Base-by-base conservation (phyloP, 768 basidiomycete species). In the Kwoniella botswanensis region DNA sequence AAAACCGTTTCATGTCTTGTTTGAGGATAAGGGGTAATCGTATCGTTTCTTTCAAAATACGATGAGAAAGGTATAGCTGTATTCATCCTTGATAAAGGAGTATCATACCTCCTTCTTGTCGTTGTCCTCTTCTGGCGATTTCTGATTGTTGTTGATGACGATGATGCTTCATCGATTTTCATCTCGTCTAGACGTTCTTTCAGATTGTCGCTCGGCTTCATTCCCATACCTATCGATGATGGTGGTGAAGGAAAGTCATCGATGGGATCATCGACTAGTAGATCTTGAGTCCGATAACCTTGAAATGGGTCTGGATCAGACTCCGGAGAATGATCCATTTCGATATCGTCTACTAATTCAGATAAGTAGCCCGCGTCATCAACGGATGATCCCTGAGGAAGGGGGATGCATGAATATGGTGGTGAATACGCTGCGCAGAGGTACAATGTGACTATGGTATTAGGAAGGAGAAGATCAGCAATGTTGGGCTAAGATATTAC, bases 391-490 rank as follows among this genome's bases (percentile, higher is more conserved):
- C 4, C 22, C 11, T 66, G n/a, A 17, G n/a, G 26, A n/a, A 29
- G 11, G 35, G 56, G 41, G 21, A 12, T 60, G 35, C 21, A 59
- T 58, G 22, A 29, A 54, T 61, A 67, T 21, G 71, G 71, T 21
- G 50, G 54, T 26, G 5, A 26, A 29, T 41, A 22, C 15, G 29
- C 44, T 4, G 65, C 64, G 18, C 57, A 56, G 52, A 50, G 43
- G 54, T 65, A 71, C 15, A 71, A 21, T 15, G 64, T 57, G 11
- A 66, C 65, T 65, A 44, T 52, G 35, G 12, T 42, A 10, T 35
- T 35, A 11, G 10, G 18, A 43, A 63, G 2, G 18, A 44, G 1
- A n/a, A n/a, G 4, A 55, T n/a, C 43, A 35, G 42, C 29, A 62
- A 44, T 53, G 42, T 9, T 7, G 57, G 46, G 11, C n/a, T 6